These are phyloP conservation scores for Leishmania braziliensis DNA, from an alignment of 208 protist genomes.

Conservation along the genomic window DNA sequence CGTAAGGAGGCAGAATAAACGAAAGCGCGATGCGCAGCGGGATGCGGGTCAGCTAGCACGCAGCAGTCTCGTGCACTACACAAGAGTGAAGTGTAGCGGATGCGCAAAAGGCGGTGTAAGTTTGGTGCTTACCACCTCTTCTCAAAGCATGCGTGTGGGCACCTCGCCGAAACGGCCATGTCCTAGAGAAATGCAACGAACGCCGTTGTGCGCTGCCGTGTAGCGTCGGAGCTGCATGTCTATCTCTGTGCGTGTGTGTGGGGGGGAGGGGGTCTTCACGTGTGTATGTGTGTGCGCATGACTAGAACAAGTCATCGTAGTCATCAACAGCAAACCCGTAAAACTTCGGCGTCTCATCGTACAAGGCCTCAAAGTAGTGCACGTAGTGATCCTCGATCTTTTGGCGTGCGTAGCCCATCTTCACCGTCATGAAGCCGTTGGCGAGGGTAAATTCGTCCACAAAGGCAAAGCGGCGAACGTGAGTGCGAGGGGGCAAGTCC, in stretches of 20 bases:
- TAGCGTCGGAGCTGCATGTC: no score
- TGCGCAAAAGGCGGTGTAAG: not conserved
- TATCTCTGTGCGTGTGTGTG: not conserved
- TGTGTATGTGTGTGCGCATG: not conserved
- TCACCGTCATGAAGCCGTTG: conserved; percentile 90
- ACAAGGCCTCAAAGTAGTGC: conserved; percentile 90
- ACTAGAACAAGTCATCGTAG: conserved; percentile 91
- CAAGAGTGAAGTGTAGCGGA: not conserved
- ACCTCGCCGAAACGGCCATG: not conserved
- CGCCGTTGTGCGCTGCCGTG: not conserved
- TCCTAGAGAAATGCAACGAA: not conserved
- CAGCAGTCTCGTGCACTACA: not conserved
- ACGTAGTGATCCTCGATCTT: conserved; percentile 89
- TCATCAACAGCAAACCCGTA: conserved; percentile 92
- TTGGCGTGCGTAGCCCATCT: conserved; percentile 85
- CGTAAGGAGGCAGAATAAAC: not conserved
- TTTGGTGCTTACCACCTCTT: not conserved
- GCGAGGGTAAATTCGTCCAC: conserved; percentile 90
- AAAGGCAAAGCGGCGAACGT: conserved; percentile 90
- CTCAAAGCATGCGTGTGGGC: not conserved
- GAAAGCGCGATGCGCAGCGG: not conserved
- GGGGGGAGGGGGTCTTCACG: not conserved
- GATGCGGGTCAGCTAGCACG: not conserved
- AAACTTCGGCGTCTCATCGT: conserved; percentile 92
- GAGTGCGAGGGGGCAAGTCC: conserved; percentile 73